Evolutionary conservation across 345 rosid genomes (phyloP).

Genomic region (Gossypium rotundifolium): DNA sequence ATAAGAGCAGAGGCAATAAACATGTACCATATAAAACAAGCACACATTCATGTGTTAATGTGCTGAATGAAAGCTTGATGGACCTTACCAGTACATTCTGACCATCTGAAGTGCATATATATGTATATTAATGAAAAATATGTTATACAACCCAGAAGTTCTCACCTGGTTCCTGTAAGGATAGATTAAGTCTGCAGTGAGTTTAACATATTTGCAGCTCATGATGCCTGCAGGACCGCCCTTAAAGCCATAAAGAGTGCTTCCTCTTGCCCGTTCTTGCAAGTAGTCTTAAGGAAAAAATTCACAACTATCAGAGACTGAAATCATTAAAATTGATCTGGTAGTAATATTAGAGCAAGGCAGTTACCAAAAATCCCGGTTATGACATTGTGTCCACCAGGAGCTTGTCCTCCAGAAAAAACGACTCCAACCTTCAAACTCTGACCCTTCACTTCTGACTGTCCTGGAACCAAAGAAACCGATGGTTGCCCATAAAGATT

Average conservation of each 20-base stretch:
- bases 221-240: constrained; percentile 99
- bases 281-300: constrained; percentile 55
- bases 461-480: constrained; percentile 26
- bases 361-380: constrained; percentile 76
- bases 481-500: constrained; percentile 85
- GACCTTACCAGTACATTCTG: neutral
- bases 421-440: constrained; percentile 89
- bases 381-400: constrained; percentile 99
- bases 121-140: neutral
- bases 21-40: neutral
- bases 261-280: constrained; percentile 68
- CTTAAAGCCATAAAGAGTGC: constrained; percentile 71
- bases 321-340: neutral
- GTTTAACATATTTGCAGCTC: constrained; percentile 73
- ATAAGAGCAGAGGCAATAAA: neutral
- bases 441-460: constrained; percentile 21
- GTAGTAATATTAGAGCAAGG: neutral
- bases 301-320: neutral
- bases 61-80: neutral
- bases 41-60: neutral
- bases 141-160: neutral
- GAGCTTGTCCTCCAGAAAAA: constrained; percentile 96
- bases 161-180: constrained; percentile 88
- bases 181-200: constrained; percentile 56
- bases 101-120: neutral